Evolutionary conservation across 345 rosid genomes (phyloP).

Genomic region (Cardiospermum halicacabum): DNA sequence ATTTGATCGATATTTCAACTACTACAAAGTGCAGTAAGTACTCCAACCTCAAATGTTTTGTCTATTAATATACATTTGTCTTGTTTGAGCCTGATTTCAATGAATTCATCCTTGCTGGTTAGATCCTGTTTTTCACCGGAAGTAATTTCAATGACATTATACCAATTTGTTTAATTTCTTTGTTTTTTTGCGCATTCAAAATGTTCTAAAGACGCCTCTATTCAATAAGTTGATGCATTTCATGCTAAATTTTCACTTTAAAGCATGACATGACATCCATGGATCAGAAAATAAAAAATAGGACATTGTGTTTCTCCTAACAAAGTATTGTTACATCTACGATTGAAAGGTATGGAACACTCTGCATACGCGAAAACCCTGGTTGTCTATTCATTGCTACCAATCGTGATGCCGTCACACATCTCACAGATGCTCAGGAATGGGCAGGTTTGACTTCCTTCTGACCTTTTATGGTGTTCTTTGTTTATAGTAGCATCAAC

Average conservation of each 20-base stretch:
- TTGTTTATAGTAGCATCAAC: background rate
- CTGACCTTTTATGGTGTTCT: background rate
- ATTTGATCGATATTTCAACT: slow-evolving; percentile 79
- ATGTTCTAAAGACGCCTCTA: background rate
- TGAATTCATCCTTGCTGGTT: background rate
- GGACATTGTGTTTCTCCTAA: no score
- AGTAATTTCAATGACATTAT: background rate
- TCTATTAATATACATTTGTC: background rate
- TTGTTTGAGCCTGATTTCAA: background rate
- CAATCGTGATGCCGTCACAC: slow-evolving; percentile 89
- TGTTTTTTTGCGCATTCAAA: background rate
- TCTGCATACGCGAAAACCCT: slow-evolving; percentile 88
- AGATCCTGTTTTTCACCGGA: no score
- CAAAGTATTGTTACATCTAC: background rate
- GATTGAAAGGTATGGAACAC: slow-evolving; percentile 81
- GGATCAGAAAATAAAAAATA: background rate
- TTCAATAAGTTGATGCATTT: background rate
- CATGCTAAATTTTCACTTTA: background rate
- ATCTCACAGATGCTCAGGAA: slow-evolving; percentile 92
- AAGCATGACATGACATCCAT: background rate
- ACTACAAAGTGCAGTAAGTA: slow-evolving; percentile 87
- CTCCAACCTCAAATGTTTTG: background rate
- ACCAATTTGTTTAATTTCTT: background rate
- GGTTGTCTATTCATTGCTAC: slow-evolving; percentile 96
- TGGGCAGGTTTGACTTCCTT: slow-evolving; percentile 76